Evolutionary conservation across 805 yeast genomes (phyloP).

Genomic region (Metschnikowia kunwiensis): DNA sequence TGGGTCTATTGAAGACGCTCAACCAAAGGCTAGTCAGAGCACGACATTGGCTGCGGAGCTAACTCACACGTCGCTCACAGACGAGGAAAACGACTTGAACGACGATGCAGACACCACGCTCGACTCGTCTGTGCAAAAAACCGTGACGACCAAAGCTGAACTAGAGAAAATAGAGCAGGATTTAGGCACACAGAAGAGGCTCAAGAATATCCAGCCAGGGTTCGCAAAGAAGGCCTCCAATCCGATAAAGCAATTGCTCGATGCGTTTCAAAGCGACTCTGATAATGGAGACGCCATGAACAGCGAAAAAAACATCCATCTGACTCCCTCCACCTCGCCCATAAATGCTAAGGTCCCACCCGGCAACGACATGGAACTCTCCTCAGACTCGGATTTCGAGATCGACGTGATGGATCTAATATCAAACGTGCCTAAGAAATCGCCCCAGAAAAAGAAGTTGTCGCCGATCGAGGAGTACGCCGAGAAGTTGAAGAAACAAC

Average conservation of each 20-base stretch:
- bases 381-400: slow-evolving; percentile 14
- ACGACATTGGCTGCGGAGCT: slow-evolving; percentile 32
- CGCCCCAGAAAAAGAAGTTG: slow-evolving; percentile 11
- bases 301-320: slow-evolving; percentile 14
- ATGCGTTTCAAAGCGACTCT: slow-evolving; percentile 33
- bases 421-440: slow-evolving; percentile 4
- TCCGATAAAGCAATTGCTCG: slow-evolving; percentile 30
- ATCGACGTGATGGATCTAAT: slow-evolving; percentile 11
- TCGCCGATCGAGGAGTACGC: slow-evolving; percentile 38
- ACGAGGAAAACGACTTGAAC: slow-evolving; percentile 38
- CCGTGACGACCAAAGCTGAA: slow-evolving; percentile 24
- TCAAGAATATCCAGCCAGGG: slow-evolving; percentile 29
- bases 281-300: slow-evolving; percentile 15
- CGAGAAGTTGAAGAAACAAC: slow-evolving; percentile 26
- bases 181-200: slow-evolving; percentile 34
- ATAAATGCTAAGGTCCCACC: slow-evolving; percentile 9
- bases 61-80: slow-evolving; percentile 32
- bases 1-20: background rate
- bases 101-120: slow-evolving; percentile 22
- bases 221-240: slow-evolving; percentile 26
- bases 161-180: slow-evolving; percentile 32
- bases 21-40: slow-evolving; percentile 13
- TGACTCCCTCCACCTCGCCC: slow-evolving; percentile 37
- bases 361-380: slow-evolving; percentile 1
- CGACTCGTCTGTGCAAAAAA: slow-evolving; percentile 21